Conservation (phyloP, 495 filamentous ascomycete genomes). For the Penicillium soppii region DNA sequence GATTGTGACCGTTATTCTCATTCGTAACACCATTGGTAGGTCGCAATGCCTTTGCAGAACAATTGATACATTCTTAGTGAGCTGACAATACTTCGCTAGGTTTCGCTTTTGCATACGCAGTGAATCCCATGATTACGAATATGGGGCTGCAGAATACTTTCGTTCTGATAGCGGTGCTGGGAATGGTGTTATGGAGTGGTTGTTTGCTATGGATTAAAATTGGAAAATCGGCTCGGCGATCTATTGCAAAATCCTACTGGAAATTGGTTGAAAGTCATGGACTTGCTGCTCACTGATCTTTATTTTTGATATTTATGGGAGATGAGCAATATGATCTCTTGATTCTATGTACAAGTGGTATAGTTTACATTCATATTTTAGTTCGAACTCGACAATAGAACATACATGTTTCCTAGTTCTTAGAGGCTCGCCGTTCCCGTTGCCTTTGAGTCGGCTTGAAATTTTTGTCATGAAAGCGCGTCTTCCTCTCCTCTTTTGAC, state of each 20-base stretch:
- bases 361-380: too few species aligned
- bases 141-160: conserved; percentile 3
- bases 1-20: conserved; percentile 54
- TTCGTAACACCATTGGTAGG: conserved; percentile 54
- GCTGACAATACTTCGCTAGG: neutral
- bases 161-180: neutral
- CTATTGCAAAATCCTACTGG: neutral
- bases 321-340: too few species aligned
- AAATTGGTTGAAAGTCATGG: neutral
- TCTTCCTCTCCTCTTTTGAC: too few species aligned
- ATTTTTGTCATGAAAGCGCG: too few species aligned
- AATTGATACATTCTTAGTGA: neutral
- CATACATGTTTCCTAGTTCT: too few species aligned
- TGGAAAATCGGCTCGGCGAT: neutral
- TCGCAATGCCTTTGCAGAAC: neutral
- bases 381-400: too few species aligned
- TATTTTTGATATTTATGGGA: neutral
- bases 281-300: neutral
- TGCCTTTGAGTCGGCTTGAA: too few species aligned
- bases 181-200: neutral
- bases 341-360: too few species aligned
- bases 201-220: neutral
- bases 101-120: neutral
- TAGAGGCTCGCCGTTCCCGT: too few species aligned
- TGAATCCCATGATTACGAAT: neutral